Percentiles rank a stretch among this genome's conserved stretches.
These are phyloP conservation scores for Colletotrichum eleusines DNA, from an alignment of 2,329 filamentous ascomycete species.

Conservation along the genomic window DNA sequence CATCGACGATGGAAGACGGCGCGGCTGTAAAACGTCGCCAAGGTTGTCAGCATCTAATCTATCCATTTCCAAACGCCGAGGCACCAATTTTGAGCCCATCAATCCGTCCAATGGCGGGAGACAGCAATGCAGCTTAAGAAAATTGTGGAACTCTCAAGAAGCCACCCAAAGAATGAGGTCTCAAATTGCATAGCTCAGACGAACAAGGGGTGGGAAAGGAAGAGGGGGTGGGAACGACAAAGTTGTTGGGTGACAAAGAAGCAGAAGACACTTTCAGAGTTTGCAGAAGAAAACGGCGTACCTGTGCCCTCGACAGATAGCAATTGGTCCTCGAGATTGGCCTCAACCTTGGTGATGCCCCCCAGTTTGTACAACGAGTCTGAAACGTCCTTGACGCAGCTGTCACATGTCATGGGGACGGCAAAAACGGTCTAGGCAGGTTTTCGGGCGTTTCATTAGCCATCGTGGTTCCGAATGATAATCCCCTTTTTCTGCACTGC, in stretches of 20 bases:
- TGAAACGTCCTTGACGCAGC: slow-evolving; percentile 89
- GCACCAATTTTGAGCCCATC: slow-evolving; percentile 26
- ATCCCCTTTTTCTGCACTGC: slow-evolving; percentile 2
- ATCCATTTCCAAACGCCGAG: slow-evolving; percentile 5
- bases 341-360: slow-evolving; percentile 86
- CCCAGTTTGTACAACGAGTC: slow-evolving; percentile 80
- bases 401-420: slow-evolving; percentile 91
- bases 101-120: not conserved
- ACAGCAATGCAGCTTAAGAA: slow-evolving; percentile 2
- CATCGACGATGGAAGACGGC: slow-evolving; percentile 88
- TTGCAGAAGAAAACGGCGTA: slow-evolving; percentile 51
- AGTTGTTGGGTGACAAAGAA: not conserved
- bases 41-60: slow-evolving; percentile 28
- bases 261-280: slow-evolving; percentile 23
- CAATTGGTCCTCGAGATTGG: slow-evolving; percentile 84
- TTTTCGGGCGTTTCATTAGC: slow-evolving; percentile 54
- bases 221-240: not conserved
- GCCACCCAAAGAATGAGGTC: slow-evolving; percentile 1
- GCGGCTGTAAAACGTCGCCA: slow-evolving; percentile 65
- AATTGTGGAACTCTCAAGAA: slow-evolving; percentile 1
- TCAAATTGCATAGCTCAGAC: slow-evolving; percentile 12
- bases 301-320: slow-evolving; percentile 87
- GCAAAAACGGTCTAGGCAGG: slow-evolving; percentile 85
- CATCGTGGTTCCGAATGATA: slow-evolving; percentile 1
- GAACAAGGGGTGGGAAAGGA: not conserved